Evolutionary conservation across 306 rosid genomes (phyloP), one percentile per base, ranked within the genome.

Genomic region (Pyrus betulifolia): DNA sequence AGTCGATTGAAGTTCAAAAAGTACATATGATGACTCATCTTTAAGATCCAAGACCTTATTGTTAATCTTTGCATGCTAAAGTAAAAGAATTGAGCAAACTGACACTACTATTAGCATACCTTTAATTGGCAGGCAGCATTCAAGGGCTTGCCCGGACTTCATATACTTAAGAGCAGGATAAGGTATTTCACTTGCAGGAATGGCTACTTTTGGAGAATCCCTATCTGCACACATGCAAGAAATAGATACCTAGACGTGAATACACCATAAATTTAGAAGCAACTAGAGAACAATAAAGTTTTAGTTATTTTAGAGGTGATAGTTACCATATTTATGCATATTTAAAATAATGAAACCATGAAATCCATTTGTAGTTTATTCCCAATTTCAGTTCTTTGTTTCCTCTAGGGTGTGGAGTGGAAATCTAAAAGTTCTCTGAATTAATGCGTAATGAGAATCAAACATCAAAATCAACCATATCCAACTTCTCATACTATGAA

Each of bases 151-250:
- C 82, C 76, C 75, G 45, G 28, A 66, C 80, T 38, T 81, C 77
- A 81, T 81, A 72, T 70, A 82, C 60, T 76, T 55, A 69, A 64
- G 22, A 72, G 67, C 52, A 59, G 18, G 49, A 49, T 62, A 44
- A 59, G 60, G 86, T 30, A 63, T 80, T 70, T 67, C 84, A 35
- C 69, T 69, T 61, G 79, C 86, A 14, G 81, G 79, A 74, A 60
- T 45, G 71, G 76, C 74, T 76, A 76, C 80, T 74, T 84, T 83
- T 8, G 63, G 69, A 74, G 85, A 69, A 78, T 70, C 78, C 76
- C 74, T 76, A 45, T 85, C 91, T 84, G 84, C 79, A 79, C 72
- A 72, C 57, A 87, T 61, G 74, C 69, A 76, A 45, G 27, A 49
- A 70, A 67, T 67, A 65, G 31, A 67, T 31, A 71, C 23, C 57